Conservation (phyloP, 2,329 filamentous ascomycete genomes). For the Ciborinia camelliae region DNA sequence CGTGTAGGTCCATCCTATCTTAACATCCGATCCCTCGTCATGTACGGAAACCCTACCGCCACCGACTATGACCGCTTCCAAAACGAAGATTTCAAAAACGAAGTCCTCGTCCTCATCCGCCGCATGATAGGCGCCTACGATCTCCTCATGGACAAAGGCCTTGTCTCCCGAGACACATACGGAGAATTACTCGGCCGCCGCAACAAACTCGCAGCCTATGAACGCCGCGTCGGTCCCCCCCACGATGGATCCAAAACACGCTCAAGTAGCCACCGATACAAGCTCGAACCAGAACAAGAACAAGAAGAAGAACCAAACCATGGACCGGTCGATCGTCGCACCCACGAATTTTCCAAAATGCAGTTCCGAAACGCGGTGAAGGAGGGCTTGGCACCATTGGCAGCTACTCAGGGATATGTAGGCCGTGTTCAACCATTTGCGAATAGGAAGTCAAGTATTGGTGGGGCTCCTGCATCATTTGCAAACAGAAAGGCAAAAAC, state of each 20-base stretch:
- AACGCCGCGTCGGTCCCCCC: neutral
- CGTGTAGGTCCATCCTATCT: constrained; percentile 39
- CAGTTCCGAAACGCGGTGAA: neutral
- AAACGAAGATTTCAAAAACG: neutral
- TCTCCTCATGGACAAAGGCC: constrained; percentile 32
- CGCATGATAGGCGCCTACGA: constrained; percentile 38
- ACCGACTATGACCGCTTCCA: neutral
- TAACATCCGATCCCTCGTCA: constrained; percentile 32
- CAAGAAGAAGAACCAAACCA: neutral
- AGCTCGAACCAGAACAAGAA: neutral
- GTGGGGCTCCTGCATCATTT: constrained; percentile 5
- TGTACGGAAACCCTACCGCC: constrained; percentile 25
- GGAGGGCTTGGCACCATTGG: neutral
- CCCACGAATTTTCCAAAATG: constrained; percentile 14
- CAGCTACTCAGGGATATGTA: constrained; percentile 6
- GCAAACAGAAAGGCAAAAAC: constrained; percentile 4
- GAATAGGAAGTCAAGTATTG: neutral
- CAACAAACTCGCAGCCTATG: constrained; percentile 39
- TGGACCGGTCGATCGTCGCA: constrained; percentile 26
- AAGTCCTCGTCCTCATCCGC: constrained; percentile 28
- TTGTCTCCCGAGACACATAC: constrained; percentile 30
- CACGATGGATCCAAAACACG: neutral
- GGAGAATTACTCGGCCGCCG: constrained; percentile 33
- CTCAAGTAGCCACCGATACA: neutral
- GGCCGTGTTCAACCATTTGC: constrained; percentile 5